Conservation (phyloP, 2,329 filamentous ascomycete genomes). For the Arthrobotrys sphaeroides region DNA sequence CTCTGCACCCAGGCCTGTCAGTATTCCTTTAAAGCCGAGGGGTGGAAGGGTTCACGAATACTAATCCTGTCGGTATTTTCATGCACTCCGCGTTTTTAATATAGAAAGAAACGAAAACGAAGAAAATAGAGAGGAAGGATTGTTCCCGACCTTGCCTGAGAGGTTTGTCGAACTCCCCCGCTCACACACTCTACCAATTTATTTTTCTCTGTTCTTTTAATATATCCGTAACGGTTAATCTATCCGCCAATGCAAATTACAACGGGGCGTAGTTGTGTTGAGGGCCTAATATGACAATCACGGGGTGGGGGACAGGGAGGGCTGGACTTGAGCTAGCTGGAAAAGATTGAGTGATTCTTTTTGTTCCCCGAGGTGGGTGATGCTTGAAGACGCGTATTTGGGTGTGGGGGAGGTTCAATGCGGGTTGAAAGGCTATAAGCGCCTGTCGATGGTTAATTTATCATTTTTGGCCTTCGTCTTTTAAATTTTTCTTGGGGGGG, state of each 20-base stretch:
- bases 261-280: constrained; percentile 20
- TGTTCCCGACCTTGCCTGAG: not conserved
- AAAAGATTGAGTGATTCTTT: not conserved
- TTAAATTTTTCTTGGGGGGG: not conserved
- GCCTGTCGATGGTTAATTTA: not conserved
- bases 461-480: not conserved
- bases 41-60: too few relatives aligned
- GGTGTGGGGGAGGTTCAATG: constrained; percentile 3
- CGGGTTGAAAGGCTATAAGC: not conserved
- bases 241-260: constrained; percentile 8
- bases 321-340: too few relatives aligned
- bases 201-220: constrained; percentile 32
- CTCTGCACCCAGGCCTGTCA: not conserved
- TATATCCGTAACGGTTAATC: constrained; percentile 35
- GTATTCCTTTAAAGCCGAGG: not conserved
- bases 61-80: not conserved
- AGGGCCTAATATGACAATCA: constrained; percentile 37
- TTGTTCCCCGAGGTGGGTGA: not conserved
- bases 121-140: not conserved
- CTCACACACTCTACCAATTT: not conserved
- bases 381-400: too few relatives aligned
- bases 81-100: constrained; percentile 35
- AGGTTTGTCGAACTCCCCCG: constrained; percentile 7
- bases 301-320: not conserved
- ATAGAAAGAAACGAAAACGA: constrained; percentile 8